Conservation (phyloP, 2,329 filamentous ascomycete species). For the Monosporascus sp. region DNA sequence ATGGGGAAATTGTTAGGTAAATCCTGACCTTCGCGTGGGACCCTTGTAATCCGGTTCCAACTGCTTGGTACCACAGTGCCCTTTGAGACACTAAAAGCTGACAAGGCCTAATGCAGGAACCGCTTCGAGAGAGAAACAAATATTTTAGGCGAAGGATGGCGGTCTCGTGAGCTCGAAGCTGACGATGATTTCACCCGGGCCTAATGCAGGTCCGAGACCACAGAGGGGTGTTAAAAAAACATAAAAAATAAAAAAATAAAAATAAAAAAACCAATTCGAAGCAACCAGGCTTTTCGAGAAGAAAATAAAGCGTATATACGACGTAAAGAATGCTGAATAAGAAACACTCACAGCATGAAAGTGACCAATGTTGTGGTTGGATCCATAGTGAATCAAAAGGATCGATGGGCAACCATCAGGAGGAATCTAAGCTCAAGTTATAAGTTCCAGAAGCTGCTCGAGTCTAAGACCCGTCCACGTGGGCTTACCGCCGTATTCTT, state of each 20-base stretch:
- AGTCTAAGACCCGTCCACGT: neutral
- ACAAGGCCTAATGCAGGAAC: neutral
- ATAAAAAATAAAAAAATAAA: too few species aligned
- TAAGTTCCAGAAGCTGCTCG: neutral
- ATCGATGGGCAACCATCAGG: neutral
- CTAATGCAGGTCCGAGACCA: too few species aligned
- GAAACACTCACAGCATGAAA: slow-evolving; percentile 58
- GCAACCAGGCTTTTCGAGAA: slow-evolving; percentile 1
- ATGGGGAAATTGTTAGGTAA: slow-evolving; percentile 12
- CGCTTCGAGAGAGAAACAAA: neutral
- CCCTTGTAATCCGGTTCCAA: slow-evolving; percentile 6
- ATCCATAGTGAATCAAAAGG: slow-evolving; percentile 40
- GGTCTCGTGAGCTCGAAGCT: neutral
- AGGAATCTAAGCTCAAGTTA: neutral
- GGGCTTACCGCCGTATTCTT: neutral
- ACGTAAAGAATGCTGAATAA: slow-evolving; percentile 18
- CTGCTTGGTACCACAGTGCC: neutral
- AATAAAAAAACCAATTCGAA: slow-evolving; percentile 11
- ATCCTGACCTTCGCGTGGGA: slow-evolving; percentile 25
- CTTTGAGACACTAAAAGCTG: neutral
- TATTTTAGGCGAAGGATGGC: neutral
- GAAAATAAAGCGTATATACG: slow-evolving; percentile 14
- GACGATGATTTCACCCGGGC: neutral
- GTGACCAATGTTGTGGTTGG: slow-evolving; percentile 62
- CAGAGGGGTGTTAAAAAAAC: slow-evolving; percentile 1